Percentiles rank a stretch among this genome's conserved stretches.
phyloP scores from a whole-genome alignment of 345 rosid species.

The Arabidopsis thaliana region DNA sequence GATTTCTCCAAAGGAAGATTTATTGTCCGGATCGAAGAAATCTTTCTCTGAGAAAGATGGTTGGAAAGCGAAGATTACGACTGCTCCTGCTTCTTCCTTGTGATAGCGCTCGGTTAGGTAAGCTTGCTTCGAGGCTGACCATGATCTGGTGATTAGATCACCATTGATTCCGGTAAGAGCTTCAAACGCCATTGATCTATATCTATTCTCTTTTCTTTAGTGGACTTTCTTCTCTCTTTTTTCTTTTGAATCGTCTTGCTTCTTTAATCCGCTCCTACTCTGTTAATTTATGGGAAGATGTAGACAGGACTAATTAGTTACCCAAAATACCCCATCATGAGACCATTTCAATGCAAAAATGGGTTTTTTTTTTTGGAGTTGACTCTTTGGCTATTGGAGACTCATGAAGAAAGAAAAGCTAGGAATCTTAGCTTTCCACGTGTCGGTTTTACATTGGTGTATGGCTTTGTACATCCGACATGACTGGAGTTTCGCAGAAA shows the following conservation, averaged over 20 bases:
- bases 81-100: slow-evolving; percentile 29
- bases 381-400: slow-evolving; percentile 23
- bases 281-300: slow-evolving; percentile 5
- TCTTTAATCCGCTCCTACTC: neutral
- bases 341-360: neutral
- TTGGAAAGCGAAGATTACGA: slow-evolving; percentile 56
- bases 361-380: neutral
- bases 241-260: slow-evolving; percentile 22
- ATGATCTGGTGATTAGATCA: slow-evolving; percentile 53
- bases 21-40: slow-evolving; percentile 45
- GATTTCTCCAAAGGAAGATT: slow-evolving; percentile 59
- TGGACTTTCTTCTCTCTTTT: neutral
- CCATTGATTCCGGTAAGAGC: slow-evolving; percentile 38
- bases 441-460: neutral
- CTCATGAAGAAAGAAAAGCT: neutral
- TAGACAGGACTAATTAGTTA: neutral
- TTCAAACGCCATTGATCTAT: slow-evolving; percentile 36
- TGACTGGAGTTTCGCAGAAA: slow-evolving; percentile 26
- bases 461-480: slow-evolving; percentile 24
- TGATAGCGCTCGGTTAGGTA: slow-evolving; percentile 41
- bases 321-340: slow-evolving; percentile 24
- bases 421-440: slow-evolving; percentile 22
- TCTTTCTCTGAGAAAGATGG: slow-evolving; percentile 52
- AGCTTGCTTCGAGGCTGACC: slow-evolving; percentile 49
- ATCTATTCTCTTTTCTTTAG: neutral